These are phyloP conservation scores for Podospora sp. DNA, from an alignment of 495 filamentous ascomycete genomes.

Conservation along the genomic window DNA sequence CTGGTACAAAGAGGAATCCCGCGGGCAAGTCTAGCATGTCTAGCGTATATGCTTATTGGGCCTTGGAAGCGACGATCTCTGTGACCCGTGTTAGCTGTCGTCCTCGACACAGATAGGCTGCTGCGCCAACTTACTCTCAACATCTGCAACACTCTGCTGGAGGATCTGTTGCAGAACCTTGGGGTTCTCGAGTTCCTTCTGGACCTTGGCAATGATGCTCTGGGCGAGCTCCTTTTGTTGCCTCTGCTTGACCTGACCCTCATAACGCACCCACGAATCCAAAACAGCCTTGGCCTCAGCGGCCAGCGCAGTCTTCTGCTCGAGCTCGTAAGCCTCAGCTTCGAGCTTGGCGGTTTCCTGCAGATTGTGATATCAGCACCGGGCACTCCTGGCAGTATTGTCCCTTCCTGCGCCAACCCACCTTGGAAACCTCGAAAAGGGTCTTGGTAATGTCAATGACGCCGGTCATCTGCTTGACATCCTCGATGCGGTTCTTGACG, in stretches of 20 bases:
- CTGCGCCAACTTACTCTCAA: slow-evolving; percentile 77
- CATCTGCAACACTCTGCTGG: slow-evolving; percentile 89
- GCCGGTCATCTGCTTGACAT: slow-evolving; percentile 85
- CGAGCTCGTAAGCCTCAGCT: slow-evolving; percentile 92
- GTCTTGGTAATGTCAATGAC: slow-evolving; percentile 96
- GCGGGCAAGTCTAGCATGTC: slow-evolving; percentile 46
- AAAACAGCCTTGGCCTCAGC: slow-evolving; percentile 92
- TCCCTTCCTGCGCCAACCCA: slow-evolving; percentile 38
- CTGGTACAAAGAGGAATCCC: slow-evolving; percentile 51
- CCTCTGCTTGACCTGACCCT: slow-evolving; percentile 96
- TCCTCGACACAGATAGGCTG: background rate
- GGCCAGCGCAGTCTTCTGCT: slow-evolving; percentile 88
- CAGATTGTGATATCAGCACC: slow-evolving; percentile 21
- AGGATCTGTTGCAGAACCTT: slow-evolving; percentile 93
- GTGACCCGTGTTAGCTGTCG: slow-evolving; percentile 30
- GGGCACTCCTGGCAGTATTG: background rate
- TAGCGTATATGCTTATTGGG: slow-evolving; percentile 50
- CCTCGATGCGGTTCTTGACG: slow-evolving; percentile 89
- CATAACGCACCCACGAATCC: slow-evolving; percentile 98
- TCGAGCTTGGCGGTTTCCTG: slow-evolving; percentile 97
- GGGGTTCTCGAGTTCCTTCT: slow-evolving; percentile 97
- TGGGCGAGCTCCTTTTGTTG: slow-evolving; percentile 96
- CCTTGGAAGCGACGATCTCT: slow-evolving; percentile 59
- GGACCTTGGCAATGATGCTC: slow-evolving; percentile 89
- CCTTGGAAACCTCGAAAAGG: slow-evolving; percentile 98